phyloP scores from a whole-genome alignment of 495 filamentous ascomycete species.

The Aspergillus incahuasiensis region DNA sequence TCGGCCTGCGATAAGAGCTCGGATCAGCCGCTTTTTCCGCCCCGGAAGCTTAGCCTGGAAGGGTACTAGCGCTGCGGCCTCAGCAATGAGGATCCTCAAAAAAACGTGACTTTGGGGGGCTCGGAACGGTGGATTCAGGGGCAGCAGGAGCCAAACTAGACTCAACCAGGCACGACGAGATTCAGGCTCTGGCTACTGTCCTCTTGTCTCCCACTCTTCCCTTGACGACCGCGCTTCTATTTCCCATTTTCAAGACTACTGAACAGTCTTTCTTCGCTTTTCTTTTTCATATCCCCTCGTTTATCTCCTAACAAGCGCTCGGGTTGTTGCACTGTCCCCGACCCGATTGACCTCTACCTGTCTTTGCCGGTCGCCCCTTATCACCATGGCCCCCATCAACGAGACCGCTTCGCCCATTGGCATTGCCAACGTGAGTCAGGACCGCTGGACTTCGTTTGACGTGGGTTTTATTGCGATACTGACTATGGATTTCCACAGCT shows the following conservation, averaged over 20 bases:
- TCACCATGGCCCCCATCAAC: conserved; percentile 69
- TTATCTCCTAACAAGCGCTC: not conserved
- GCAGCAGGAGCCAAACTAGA: conserved; percentile 21
- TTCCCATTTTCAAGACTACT: conserved; percentile 21
- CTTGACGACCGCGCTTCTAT: conserved; percentile 5
- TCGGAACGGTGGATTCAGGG: conserved; percentile 21
- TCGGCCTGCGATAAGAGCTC: conserved; percentile 23
- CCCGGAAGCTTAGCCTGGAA: conserved; percentile 15
- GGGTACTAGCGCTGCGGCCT: conserved; percentile 14
- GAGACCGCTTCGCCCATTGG: conserved; percentile 93
- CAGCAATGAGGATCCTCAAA: conserved; percentile 3
- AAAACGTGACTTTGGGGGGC: conserved; percentile 8
- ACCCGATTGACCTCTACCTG: conserved; percentile 15
- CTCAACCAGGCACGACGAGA: conserved; percentile 15
- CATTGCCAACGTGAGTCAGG: conserved; percentile 87
- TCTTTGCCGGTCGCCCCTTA: conserved; percentile 23
- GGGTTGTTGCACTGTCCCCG: conserved; percentile 17
- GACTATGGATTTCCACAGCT: conserved; percentile 42
- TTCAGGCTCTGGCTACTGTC: conserved; percentile 7
- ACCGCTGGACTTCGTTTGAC: not conserved
- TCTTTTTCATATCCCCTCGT: conserved; percentile 1
- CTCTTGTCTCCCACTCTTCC: conserved; percentile 8
- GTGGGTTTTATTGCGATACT: not conserved
- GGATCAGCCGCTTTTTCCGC: conserved; percentile 24
- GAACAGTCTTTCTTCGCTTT: conserved; percentile 10